These are phyloP conservation scores for Cardamine chenopodiifolia DNA, from an alignment of 345 rosid genomes.

Conservation along the genomic window DNA sequence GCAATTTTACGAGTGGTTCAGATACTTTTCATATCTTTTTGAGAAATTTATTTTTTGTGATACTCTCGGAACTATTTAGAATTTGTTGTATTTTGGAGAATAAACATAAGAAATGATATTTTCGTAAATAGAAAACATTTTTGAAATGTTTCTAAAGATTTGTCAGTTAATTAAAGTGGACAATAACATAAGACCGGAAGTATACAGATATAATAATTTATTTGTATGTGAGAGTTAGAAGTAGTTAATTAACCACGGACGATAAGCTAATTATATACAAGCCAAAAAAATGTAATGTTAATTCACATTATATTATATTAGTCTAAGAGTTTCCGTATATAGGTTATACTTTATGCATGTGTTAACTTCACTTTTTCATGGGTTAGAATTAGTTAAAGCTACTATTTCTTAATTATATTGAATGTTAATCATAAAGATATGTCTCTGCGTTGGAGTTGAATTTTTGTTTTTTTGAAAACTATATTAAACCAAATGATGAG, in stretches of 20 bases:
- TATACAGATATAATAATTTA: background rate
- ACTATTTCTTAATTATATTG: constrained; percentile 27
- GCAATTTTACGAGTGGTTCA: background rate
- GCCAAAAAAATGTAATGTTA: constrained; percentile 12
- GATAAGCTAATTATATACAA: constrained; percentile 20
- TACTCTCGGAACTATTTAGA: background rate
- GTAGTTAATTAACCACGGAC: constrained; percentile 26
- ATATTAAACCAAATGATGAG: constrained; percentile 21
- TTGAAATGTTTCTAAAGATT: background rate
- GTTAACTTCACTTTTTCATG: constrained; percentile 42
- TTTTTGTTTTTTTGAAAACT: constrained; percentile 24
- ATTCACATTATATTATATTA: constrained; percentile 27
- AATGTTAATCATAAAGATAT: constrained; percentile 11
- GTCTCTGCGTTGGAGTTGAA: constrained; percentile 31
- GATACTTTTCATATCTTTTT: background rate
- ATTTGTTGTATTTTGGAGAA: background rate
- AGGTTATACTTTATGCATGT: constrained; percentile 46
- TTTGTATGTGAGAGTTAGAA: constrained; percentile 20
- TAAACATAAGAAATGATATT: background rate
- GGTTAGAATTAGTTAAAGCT: constrained; percentile 32
- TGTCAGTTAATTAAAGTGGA: background rate
- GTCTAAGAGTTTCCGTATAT: constrained; percentile 32
- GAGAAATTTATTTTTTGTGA: background rate
- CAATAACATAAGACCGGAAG: background rate
- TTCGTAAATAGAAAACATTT: background rate